Evolutionary conservation across 2,329 filamentous ascomycete species (phyloP), one percentile per base, ranked within the genome.

Genomic region (Colletotrichum euphorbiae): DNA sequence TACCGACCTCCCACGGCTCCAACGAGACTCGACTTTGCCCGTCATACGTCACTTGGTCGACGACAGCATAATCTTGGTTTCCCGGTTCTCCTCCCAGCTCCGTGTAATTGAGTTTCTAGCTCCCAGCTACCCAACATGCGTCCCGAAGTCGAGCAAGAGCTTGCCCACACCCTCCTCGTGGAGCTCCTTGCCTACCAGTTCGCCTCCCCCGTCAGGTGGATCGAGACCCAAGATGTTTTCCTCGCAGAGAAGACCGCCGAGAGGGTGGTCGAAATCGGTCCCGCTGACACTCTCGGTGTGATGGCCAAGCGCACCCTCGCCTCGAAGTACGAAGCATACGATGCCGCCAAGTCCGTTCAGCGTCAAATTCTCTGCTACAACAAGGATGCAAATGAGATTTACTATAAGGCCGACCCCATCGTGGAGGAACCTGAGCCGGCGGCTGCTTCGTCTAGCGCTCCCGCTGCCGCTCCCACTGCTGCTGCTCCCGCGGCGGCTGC

Each of bases 181-280:
- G 96, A 99, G 90, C 93, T 99, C 72, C 90, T 99, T 74, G 96
- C 96, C 85, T 99, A 98, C 83, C 96, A 99, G 80, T 99, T 99
- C 81, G 96, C 96, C 76, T 98, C 95, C 62, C 96, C 96, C 57
- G 96, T 99, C 75, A 91, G 96, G 90, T 99, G 96, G 96, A 99
- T 99, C 82, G 96, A 99, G 84, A 99, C 96, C 62, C 96, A 99
- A 84, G 96, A 99, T 95, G 96, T 99, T 75, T 96, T 99, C 77
- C 92, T 99, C 75, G 95, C 92, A 72, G 94, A 98, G 82, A 96
- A 97, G 84, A 92, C 90, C 59, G 97, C 96, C 57, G 96, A 99
- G 87, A 91, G 96, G 78, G 97, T 99, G 77, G 96, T 99, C 75
- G 96, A 99, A 82, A 91, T 99, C 75, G 96, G 96, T 79, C 96